Evolutionary conservation across 2,329 filamentous ascomycete genomes (phyloP), one percentile per base, ranked within the genome.

Genomic region (Colletotrichum costaricense): DNA sequence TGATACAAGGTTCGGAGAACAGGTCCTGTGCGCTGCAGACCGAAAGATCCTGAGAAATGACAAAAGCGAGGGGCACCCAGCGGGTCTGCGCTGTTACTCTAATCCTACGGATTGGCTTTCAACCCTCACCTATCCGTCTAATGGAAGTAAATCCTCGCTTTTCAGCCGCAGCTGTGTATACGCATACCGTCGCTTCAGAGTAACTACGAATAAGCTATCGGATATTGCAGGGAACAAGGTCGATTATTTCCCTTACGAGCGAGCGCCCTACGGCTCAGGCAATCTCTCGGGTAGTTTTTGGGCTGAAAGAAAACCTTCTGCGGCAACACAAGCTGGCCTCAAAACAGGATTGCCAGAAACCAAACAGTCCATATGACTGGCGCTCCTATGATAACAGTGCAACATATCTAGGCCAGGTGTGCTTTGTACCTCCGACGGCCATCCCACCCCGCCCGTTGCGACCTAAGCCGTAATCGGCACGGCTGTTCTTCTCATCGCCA

Each of bases 1-100:
- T 56, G n/a, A 8, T 19, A 55, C 57, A 38, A 56, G 26, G 57
- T 57, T 55, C 26, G 28, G 26, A 63, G 64, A 56, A 63, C 64
- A 38, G 19, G 52, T 16, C 49, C 52, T 54, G 56, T 57, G 58
- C 52, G 19, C 56, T 56, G 42, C 55, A 65, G 54, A 28, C 26
- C 22, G 16, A 46, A 57, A 42, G 56, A 70, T 73, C 60, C 35
- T 70, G 71, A 73, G 38, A 71, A 73, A 26, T 71, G 71, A 73
- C 67, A 26, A 35, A 62, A 33, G 49, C 67, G 67, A 49, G 33
- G 60, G 56, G 38, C 49, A 35, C 38, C 28, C 19, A 35, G 69
- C 69, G 67, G 60, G 28, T 42, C 62, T 65, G 55, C 67, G 22
- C 6, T 66, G 19, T 63, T 55, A 30, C 24, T 58, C 55, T n/a